These are phyloP conservation scores for Colletotrichum incanum DNA, from an alignment of 2,329 filamentous ascomycete species.

Conservation along the genomic window DNA sequence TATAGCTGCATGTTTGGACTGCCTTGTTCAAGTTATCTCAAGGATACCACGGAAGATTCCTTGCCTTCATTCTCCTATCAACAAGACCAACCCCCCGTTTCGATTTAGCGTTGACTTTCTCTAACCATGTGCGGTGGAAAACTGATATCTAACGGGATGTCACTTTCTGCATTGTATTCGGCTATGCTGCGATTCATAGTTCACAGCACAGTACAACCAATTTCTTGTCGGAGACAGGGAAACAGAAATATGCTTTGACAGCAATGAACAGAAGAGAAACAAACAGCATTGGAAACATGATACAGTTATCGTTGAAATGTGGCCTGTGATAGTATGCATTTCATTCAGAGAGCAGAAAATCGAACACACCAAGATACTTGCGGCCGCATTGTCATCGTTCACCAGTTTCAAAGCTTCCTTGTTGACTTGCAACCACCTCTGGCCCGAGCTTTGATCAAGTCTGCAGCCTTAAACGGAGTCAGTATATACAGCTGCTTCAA, in stretches of 20 bases:
- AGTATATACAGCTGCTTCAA: not conserved
- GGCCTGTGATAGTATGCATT: no score
- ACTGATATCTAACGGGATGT: not conserved
- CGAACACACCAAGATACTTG: not conserved
- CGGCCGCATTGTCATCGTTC: not conserved
- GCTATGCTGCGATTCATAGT: not conserved
- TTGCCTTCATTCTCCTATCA: not conserved
- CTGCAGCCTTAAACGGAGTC: not conserved
- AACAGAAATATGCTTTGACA: no score
- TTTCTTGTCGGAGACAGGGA: no score
- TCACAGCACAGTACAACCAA: no score
- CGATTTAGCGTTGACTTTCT: no score
- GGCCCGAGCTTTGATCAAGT: slow-evolving; percentile 18
- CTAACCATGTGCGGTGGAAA: no score
- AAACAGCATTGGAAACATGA: not conserved
- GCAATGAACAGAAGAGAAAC: not conserved
- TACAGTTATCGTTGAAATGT: not conserved
- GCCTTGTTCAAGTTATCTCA: not conserved
- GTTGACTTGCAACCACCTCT: not conserved
- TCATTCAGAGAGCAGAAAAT: no score
- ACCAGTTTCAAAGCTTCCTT: not conserved
- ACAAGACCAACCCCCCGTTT: not conserved
- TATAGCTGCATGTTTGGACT: not conserved
- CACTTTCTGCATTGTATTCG: not conserved
- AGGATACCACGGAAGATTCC: slow-evolving; percentile 1